Evolutionary conservation across 176 grass and related monocot genomes (phyloP), one percentile per base, ranked within the genome.

Genomic region (Hyparrhenia diplandra): DNA sequence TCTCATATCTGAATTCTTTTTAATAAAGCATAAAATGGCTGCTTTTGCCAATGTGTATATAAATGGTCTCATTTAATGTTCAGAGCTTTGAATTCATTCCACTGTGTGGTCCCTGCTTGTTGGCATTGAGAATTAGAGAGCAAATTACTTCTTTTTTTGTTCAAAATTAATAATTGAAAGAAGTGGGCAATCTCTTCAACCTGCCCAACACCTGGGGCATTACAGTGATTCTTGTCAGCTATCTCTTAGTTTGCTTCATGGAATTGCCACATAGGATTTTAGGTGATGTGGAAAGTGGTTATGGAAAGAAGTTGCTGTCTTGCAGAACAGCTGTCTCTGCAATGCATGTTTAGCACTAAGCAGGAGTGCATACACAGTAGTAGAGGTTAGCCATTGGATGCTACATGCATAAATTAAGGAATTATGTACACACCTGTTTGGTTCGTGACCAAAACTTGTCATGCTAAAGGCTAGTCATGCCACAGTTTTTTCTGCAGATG

Each of bases 1-100:
- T 73, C 30, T 32, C 42, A 66, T 21, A 30, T 71, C 36, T 70
- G 20, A 42, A 42, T 25, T 39, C 32, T 8, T 75, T 73, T 73
- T 21, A 51, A 21, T 32, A 76, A 68, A 84, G 23, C 61, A 54
- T n/a, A 36, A 43, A 42, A 24, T 85, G n/a, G 40, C 77, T 77
- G 18, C 7, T 27, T 63, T 84, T 59, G 27, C 3, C 9, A 14
- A 34, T 40, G n/a, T 75, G 17, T 62, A 18, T 28, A 62, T 36
- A 41, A 24, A 16, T 45, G 51, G 9, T 78, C 18, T 32, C 28
- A 57, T 46, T 47, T 47, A 30, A 17, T 29, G 14, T 20, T 47
- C 42, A 72, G 9, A 14, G 36, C 12, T 69, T 42, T 5, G 13
- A 36, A 42, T 42, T 69, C 67, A 49, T 73, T 20, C 27, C 23